These are phyloP conservation scores for Annulohypoxylon maeteangense DNA, from an alignment of 495 filamentous ascomycete species.

Conservation along the genomic window DNA sequence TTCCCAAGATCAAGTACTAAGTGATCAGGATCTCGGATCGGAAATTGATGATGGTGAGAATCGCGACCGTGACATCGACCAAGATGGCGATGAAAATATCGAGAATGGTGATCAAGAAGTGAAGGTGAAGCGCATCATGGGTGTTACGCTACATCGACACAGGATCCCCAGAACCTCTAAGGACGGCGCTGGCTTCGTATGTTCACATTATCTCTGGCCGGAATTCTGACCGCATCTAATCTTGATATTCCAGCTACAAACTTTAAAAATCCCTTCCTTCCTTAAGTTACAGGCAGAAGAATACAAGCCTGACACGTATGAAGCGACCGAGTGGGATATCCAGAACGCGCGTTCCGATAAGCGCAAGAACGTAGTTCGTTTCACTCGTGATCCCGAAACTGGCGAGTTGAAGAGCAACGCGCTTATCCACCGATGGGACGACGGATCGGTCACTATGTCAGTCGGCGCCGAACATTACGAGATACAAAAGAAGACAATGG, in stretches of 20 bases:
- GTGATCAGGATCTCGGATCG: conserved; percentile 82
- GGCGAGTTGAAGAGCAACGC: conserved; percentile 77
- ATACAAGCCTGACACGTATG: conserved; percentile 78
- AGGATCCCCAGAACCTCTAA: conserved; percentile 72
- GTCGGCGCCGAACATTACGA: conserved; percentile 81
- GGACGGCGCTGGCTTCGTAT: conserved; percentile 73
- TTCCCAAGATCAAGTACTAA: conserved; percentile 50
- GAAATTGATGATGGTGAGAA: conserved; percentile 67
- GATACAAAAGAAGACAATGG: conserved; percentile 78
- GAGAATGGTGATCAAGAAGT: conserved; percentile 64
- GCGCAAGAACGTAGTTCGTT: conserved; percentile 54
- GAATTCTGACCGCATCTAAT: conserved; percentile 20
- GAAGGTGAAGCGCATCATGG: conserved; percentile 65
- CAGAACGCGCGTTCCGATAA: conserved; percentile 53
- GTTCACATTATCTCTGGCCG: neutral
- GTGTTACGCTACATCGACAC: conserved; percentile 68
- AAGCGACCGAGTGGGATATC: conserved; percentile 59
- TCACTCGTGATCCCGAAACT: conserved; percentile 54
- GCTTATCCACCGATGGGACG: conserved; percentile 81
- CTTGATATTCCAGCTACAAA: conserved; percentile 68
- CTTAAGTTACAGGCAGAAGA: conserved; percentile 77
- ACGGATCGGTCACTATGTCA: conserved; percentile 82
- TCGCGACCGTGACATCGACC: conserved; percentile 15
- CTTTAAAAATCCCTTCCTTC: conserved; percentile 82
- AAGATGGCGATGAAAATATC: conserved; percentile 41